phyloP scores from a whole-genome alignment of 2,329 filamentous ascomycete genomes.

The Sporothrix brasiliensis region DNA sequence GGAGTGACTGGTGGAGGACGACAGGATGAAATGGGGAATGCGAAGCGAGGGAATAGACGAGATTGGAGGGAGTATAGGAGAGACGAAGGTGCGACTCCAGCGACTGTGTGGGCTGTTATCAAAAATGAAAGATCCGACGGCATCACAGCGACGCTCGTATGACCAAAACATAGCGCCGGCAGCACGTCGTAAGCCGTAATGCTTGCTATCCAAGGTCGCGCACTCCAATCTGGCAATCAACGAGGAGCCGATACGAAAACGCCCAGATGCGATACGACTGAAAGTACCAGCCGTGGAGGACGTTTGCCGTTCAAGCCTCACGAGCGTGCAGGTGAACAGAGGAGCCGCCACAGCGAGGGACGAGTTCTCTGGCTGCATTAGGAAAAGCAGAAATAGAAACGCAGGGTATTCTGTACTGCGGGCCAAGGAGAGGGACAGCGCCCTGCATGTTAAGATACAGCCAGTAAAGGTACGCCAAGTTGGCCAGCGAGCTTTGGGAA shows the following conservation, averaged over 20 bases:
- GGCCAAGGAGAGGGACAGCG: slow-evolving; percentile 4
- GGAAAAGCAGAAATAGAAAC: slow-evolving; percentile 29
- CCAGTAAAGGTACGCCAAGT: slow-evolving; percentile 12
- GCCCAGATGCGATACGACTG: slow-evolving; percentile 12
- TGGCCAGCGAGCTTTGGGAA: slow-evolving; percentile 13
- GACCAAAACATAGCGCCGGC: neutral
- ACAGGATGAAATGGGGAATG: slow-evolving; percentile 9
- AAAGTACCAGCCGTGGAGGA: neutral
- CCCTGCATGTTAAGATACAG: slow-evolving; percentile 5
- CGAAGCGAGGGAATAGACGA: slow-evolving; percentile 17
- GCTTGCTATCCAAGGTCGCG: slow-evolving; percentile 1
- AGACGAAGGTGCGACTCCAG: neutral
- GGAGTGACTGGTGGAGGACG: slow-evolving; percentile 10
- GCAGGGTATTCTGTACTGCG: slow-evolving; percentile 4
- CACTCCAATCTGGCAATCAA: neutral
- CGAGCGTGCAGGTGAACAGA: neutral
- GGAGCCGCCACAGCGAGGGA: neutral
- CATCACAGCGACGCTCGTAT: slow-evolving; percentile 10
- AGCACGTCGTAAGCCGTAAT: neutral
- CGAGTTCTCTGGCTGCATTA: slow-evolving; percentile 2
- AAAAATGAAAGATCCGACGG: slow-evolving; percentile 15
- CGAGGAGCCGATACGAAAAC: neutral
- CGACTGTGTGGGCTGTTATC: neutral
- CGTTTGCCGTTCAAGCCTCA: neutral
- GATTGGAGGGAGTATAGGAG: neutral